Percentiles rank a stretch among this genome's conserved stretches.
These are phyloP conservation scores for Aspergillus ostianus DNA, from an alignment of 495 filamentous ascomycete genomes.

Conservation along the genomic window DNA sequence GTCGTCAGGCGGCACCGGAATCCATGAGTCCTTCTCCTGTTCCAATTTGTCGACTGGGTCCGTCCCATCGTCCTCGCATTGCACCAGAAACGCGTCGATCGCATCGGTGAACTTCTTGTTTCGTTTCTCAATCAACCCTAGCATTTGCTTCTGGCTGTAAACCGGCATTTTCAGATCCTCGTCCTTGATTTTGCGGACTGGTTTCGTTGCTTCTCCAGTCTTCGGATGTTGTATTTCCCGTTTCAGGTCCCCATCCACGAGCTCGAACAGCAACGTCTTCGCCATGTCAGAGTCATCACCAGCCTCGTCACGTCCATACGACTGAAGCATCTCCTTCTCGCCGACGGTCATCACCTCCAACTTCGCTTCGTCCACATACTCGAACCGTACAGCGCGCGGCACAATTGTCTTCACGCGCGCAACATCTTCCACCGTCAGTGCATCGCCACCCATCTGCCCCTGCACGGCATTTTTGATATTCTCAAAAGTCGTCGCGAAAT, in stretches of 20 bases:
- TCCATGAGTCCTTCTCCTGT: constrained; percentile 37
- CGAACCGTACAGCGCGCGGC: constrained; percentile 74
- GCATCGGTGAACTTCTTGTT: constrained; percentile 82
- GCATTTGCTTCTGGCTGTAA: constrained; percentile 90
- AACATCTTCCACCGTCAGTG: constrained; percentile 70
- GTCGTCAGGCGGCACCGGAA: constrained; percentile 47
- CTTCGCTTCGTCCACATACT: constrained; percentile 79
- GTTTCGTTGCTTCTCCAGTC: constrained; percentile 67
- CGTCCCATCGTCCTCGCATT: constrained; percentile 60
- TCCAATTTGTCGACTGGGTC: constrained; percentile 69
- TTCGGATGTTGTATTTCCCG: constrained; percentile 67
- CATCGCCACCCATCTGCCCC: constrained; percentile 64
- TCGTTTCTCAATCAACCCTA: constrained; percentile 83
- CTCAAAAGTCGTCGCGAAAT: constrained; percentile 86
- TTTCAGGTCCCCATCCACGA: constrained; percentile 87
- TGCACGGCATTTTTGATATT: constrained; percentile 84
- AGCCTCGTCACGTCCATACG: constrained; percentile 22
- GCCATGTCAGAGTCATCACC: constrained; percentile 33
- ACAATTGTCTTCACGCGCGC: constrained; percentile 76
- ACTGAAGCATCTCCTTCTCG: constrained; percentile 35
- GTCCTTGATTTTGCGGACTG: constrained; percentile 60
- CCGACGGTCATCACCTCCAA: constrained; percentile 76
- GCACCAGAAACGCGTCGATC: constrained; percentile 71
- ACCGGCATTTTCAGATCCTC: constrained; percentile 93
- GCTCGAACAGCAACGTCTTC: constrained; percentile 86